These are phyloP conservation scores for Rhinocladiella similis DNA, from an alignment of 2,329 filamentous ascomycete genomes.

Conservation along the genomic window DNA sequence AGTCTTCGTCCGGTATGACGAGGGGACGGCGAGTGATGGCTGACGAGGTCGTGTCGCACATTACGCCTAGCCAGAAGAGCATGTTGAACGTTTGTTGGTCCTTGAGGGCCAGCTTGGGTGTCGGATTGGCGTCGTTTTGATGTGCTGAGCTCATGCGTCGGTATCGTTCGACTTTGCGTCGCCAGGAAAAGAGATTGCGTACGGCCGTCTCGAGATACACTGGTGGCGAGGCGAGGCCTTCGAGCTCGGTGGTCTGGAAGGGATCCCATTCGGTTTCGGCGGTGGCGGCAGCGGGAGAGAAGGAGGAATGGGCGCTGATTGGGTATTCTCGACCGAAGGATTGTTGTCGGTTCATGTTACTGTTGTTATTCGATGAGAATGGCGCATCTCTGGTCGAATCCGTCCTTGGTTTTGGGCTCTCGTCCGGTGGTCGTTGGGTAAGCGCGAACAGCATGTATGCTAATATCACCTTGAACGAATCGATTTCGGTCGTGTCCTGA, in stretches of 20 bases:
- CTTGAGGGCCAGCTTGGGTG: constrained; percentile 25
- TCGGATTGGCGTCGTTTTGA: background rate
- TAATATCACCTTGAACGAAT: constrained; percentile 48
- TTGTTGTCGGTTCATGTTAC: background rate
- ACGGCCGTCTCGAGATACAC: constrained; percentile 24
- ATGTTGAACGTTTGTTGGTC: constrained; percentile 53
- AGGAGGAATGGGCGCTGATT: background rate
- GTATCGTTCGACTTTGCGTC: constrained; percentile 17
- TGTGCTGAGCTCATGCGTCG: constrained; percentile 4
- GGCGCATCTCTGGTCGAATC: background rate
- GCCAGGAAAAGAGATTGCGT: constrained; percentile 21
- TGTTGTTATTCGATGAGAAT: background rate
- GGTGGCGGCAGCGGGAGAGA: background rate
- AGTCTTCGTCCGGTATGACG: constrained; percentile 50
- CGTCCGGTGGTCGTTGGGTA: constrained; percentile 41
- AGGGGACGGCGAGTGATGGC: constrained; percentile 53
- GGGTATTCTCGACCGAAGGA: background rate
- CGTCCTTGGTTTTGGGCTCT: background rate
- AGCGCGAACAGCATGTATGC: constrained; percentile 50
- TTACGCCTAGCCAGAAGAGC: constrained; percentile 60
- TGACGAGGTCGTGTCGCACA: constrained; percentile 60
- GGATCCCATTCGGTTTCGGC: constrained; percentile 18
- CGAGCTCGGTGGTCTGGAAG: constrained; percentile 15
- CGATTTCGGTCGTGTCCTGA: constrained; percentile 39
- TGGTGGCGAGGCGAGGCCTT: constrained; percentile 14